Conservation (phyloP, 805 yeast species). For the Metschnikowia santaceciliae region DNA sequence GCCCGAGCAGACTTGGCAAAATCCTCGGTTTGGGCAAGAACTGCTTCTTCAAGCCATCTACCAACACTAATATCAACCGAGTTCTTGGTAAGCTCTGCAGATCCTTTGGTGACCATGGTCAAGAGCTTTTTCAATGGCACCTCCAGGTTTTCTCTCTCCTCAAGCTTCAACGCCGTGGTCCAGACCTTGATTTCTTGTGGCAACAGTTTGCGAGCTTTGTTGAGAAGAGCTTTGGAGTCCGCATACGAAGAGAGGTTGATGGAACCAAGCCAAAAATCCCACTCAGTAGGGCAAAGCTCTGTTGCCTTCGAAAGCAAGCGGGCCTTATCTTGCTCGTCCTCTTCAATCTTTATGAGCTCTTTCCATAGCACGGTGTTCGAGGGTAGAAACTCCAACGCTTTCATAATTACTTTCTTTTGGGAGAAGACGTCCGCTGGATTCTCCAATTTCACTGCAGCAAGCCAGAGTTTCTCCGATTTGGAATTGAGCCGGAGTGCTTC, state of each 20-base stretch:
- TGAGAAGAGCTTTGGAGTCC: slow-evolving; percentile 53
- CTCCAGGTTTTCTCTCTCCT: slow-evolving; percentile 47
- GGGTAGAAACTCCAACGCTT: slow-evolving; percentile 68
- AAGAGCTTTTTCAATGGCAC: slow-evolving; percentile 43
- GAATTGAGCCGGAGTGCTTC: slow-evolving; percentile 61
- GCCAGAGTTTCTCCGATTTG: slow-evolving; percentile 65
- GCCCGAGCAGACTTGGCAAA: slow-evolving; percentile 49
- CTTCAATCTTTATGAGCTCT: slow-evolving; percentile 56
- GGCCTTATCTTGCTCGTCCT: slow-evolving; percentile 42
- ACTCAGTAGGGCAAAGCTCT: slow-evolving; percentile 60
- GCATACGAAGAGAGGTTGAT: slow-evolving; percentile 43
- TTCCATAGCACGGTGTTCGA: slow-evolving; percentile 63
- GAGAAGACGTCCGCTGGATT: slow-evolving; percentile 41
- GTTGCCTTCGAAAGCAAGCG: slow-evolving; percentile 62
- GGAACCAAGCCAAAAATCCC: slow-evolving; percentile 62
- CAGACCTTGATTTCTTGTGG: slow-evolving; percentile 41
- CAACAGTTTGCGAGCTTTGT: slow-evolving; percentile 53
- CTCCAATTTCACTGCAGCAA: slow-evolving; percentile 65
- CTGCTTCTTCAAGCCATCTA: slow-evolving; percentile 58
- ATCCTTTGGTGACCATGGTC: slow-evolving; percentile 48
- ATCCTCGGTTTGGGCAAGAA: slow-evolving; percentile 45
- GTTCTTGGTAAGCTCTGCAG: slow-evolving; percentile 32
- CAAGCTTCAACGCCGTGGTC: slow-evolving; percentile 67
- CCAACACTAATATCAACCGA: slow-evolving; percentile 23
- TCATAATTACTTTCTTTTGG: slow-evolving; percentile 58